Base-by-base conservation (phyloP, 1,139 yeast species). In the Diutina siamensis region DNA sequence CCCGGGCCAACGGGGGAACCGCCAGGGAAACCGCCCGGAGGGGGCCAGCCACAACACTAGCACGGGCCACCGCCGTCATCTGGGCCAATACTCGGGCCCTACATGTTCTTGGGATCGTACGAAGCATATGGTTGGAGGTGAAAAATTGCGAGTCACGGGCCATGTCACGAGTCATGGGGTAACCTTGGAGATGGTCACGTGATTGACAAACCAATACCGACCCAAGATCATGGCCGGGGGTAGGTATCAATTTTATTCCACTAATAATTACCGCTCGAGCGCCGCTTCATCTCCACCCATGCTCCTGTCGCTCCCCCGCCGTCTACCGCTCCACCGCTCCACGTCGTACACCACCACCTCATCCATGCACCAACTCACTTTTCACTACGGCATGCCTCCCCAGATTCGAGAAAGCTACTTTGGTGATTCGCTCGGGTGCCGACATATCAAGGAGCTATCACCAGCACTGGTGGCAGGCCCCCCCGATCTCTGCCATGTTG, bases 381-480 rank as follows among this genome's bases (percentile, higher is more conserved):
- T 25, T 25, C 28, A 25, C 28, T 10, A 25, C 28, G 5, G 9
- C 28, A 25, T 25, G 28, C 28, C 28, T 25, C 28, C 28, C 10
- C 28, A 25, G 28, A 38, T 38, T 12, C 19, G 42, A 8, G 42
- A 38, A 25, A 25, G 20, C 31, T 38, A 38, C 32, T 38, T 38
- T 25, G 42, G 42, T 18, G 42, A 38, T 32, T n/a, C 42, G 8
- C 20, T 38, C 12, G 42, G 42, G 42, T 25, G 20, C n/a, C 42
- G 42, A 4, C 19, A 15, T 3, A 25, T 25, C 20, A 38, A 38
- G 20, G 42, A 38, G 19, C 20, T 38, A 4, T 20, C 28, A 3
- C 32, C 32, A 1, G 21, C 21, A 10, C 19, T 17, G 5, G 7
- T 15, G n/a, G 9, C 32, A 1, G 42, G 42, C 1, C 42, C 42